These are phyloP conservation scores for Leccinum olivaceoglutinosum DNA, from an alignment of 1,284 basidiomycete species.

Conservation along the genomic window DNA sequence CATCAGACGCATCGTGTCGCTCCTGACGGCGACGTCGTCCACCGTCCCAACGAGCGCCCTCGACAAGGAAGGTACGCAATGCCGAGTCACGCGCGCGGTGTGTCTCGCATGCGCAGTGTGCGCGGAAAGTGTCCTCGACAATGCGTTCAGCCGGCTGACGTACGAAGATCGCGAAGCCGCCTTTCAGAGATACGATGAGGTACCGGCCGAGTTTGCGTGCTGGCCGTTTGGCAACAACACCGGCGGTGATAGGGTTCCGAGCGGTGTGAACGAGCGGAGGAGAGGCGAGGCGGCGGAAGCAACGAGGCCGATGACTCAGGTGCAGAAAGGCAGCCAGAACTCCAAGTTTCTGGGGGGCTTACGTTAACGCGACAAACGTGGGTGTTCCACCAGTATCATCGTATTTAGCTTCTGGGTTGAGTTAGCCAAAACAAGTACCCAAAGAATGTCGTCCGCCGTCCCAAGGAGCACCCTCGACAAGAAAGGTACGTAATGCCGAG, in stretches of 20 bases:
- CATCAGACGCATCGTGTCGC: constrained; percentile 66
- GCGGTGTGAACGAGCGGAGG: neutral
- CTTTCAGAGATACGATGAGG: constrained; percentile 63
- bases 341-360: too few relatives aligned
- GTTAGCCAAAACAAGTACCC: too few relatives aligned
- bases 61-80: constrained; percentile 74
- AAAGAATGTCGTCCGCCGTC: too few relatives aligned
- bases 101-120: constrained; percentile 85
- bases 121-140: constrained; percentile 92
- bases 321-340: too few relatives aligned
- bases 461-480: too few relatives aligned
- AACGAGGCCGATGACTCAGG: too few relatives aligned
- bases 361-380: too few relatives aligned
- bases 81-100: constrained; percentile 75
- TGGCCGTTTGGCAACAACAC: constrained; percentile 79
- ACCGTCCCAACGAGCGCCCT: constrained; percentile 62
- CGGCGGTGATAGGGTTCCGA: constrained; percentile 13
- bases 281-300: too few relatives aligned
- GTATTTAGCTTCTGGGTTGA: too few relatives aligned
- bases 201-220: constrained; percentile 68
- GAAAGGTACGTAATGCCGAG: constrained; percentile 30
- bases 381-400: too few relatives aligned
- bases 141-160: constrained; percentile 79
- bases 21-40: constrained; percentile 83
- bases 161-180: constrained; percentile 91